Evolutionary conservation across 1,284 basidiomycete genomes (phyloP), one percentile per base, ranked within the genome.

Genomic region (Tylopilus orsonianus): DNA sequence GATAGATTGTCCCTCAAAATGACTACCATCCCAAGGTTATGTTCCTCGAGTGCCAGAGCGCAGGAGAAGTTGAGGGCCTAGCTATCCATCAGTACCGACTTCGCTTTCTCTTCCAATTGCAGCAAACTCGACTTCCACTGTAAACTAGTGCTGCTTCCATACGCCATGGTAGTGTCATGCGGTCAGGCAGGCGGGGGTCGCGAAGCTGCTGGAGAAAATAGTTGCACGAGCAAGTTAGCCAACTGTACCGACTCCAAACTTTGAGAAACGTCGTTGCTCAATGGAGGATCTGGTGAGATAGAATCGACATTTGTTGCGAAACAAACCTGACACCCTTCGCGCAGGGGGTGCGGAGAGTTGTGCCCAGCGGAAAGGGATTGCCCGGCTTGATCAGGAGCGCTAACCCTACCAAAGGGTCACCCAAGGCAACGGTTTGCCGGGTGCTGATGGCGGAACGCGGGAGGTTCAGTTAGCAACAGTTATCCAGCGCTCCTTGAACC

Each of bases 281-380:
- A 49, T 26, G 2, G 48, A 16, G 43, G n/a, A 23, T 59, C 64
- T 34, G 55, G 56, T 65, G 37, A 35, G 55, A n/a, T n/a, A n/a
- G n/a, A n/a, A n/a, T n/a, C n/a, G n/a, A n/a, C n/a, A n/a, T n/a
- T n/a, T n/a, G n/a, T n/a, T n/a, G n/a, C n/a, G n/a, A n/a, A n/a
- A n/a, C n/a, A n/a, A n/a, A n/a, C n/a, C n/a, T n/a, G 8, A 59
- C 36, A 23, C 22, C 16, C 23, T 20, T n/a, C n/a, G n/a, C n/a
- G n/a, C n/a, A n/a, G n/a, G n/a, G n/a, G n/a, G n/a, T n/a, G n/a
- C n/a, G n/a, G n/a, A n/a, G n/a, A n/a, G n/a, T n/a, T n/a, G n/a
- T n/a, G 3, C 22, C 57, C 18, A 27, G 23, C 9, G 53, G 44
- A 18, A 33, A 39, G 8, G 32, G 41, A 4, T 44, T 46, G 16